Evolutionary conservation across 257 asterid genomes (phyloP), one percentile per base, ranked within the genome.

Genomic region (Plantago major): DNA sequence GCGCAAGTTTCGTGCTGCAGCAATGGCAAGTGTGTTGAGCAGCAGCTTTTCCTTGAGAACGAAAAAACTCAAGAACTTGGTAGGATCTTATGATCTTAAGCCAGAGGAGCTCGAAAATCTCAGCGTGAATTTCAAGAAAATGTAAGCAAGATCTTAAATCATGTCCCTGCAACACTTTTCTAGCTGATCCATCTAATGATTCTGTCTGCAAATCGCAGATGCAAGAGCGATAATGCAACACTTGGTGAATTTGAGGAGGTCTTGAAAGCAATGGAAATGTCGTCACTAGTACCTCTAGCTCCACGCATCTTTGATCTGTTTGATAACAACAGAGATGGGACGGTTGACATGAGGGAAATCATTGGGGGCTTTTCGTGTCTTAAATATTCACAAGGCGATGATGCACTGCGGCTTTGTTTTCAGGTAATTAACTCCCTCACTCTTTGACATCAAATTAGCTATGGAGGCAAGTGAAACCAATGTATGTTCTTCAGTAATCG

Each of bases 1-100:
- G 72, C 88, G 96, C 46, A 89, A 89, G 71, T 86, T 89, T 51
- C 90, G 96, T 1, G 96, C 89, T 15, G 96, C 95, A 37, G 96
- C 90, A 43, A 80, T 89, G 87, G 96, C 96, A 7, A 89, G 95
- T 54, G 79, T 89, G 52, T 51, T 86, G 3, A 86, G 96, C 77
- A 89, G 84, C 69, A 83, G 95, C 73, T 82, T 89, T 66, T 86
- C 90, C 2, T 64, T 83, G 75, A 82, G 84, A 66, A 75, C 75
- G 9, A 89, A 84, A 47, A 89, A 84, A 58, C 82, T 89, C 55
- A 89, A 89, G 79, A 89, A 65, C 19, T 62, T 89, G 65, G 80
- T 89, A 53, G 96, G 96, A 18, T 76, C 90, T 38, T 89, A 89
- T 49, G 96, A 89, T 72, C 84, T 89, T 12, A 89, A 84, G 79